phyloP scores from a whole-genome alignment of 1,284 basidiomycete genomes.

The Sporisorium sorghi region DNA sequence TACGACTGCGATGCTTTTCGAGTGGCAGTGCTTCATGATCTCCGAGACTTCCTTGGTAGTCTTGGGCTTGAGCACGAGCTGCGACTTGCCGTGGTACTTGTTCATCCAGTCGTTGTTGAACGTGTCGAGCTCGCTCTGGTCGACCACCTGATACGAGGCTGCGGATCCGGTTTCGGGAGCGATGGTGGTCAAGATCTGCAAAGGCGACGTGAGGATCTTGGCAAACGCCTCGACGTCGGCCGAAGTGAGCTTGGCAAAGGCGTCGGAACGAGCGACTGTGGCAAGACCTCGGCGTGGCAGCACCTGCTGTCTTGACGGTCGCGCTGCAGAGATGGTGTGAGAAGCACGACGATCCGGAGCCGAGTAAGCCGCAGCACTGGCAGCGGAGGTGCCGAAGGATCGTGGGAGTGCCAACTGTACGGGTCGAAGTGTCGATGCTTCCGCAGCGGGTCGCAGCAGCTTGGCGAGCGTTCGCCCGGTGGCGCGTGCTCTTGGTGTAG shows the following conservation, averaged over 20 bases:
- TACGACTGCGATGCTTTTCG: conserved; percentile 75
- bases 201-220: conserved; percentile 71
- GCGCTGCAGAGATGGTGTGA: neutral
- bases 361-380: conserved; percentile 17
- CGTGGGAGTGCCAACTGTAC: conserved; percentile 19
- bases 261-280: conserved; percentile 74
- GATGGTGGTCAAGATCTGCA: conserved; percentile 72
- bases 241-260: conserved; percentile 71
- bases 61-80: conserved; percentile 88
- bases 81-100: conserved; percentile 87
- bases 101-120: conserved; percentile 98
- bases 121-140: conserved; percentile 76
- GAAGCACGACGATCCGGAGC: conserved; percentile 18
- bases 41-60: conserved; percentile 87
- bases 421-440: conserved; percentile 15
- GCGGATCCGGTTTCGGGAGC: conserved; percentile 63
- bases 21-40: conserved; percentile 72
- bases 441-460: conserved; percentile 21
- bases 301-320: neutral
- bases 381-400: conserved; percentile 27
- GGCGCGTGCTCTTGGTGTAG: conserved; percentile 23
- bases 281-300: conserved; percentile 33
- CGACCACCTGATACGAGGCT: conserved; percentile 62
- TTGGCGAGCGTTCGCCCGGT: conserved; percentile 25
- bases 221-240: conserved; percentile 72